Evolutionary conservation across 208 protist genomes (phyloP), one percentile per base, ranked within the genome.

Genomic region (Wallacemonas sp.): DNA sequence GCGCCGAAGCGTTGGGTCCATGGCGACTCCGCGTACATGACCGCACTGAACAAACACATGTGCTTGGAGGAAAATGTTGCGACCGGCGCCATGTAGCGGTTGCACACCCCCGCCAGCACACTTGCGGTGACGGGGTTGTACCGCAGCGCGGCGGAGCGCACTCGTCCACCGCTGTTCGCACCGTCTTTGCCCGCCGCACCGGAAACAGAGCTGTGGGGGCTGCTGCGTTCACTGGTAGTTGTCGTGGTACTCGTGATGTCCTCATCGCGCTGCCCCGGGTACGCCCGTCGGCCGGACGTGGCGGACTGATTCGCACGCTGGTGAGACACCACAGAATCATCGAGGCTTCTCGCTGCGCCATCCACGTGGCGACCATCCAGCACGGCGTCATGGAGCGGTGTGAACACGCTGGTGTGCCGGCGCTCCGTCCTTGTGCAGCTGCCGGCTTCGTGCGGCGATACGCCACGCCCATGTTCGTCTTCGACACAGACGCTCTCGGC

Each of bases 41-140:
- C 62, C 10, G 76, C 83, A 52, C 68, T 87, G 71, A 94, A 94
- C 29, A 91, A 62, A 37, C 80, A 89, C 9, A 85, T 70, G 42
- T 91, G 78, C 53, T 79, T 80, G 1, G 85, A 94, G 34, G 63
- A 71, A 46, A 94, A 94, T 21, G 65, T 66, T 12, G 75, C 82
- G 17, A 77, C 60, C 0, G 78, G 78, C 19, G 70, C 83, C 17
- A 71, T 53, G 50, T 80, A 83, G 3, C 63, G 72, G 73, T 93
- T 93, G 68, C 83, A 91, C 12, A 57, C 71, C 2, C 71, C 34
- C 15, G 70, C 57, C 15, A 93, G 44, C n/a, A 74, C 30, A 12
- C 77, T 77, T 17, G 86, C 54, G 12, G 64, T 67, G 13, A 64
- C 63, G 15, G 71, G 15, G 64, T 87, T 80, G 69, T 81, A 89